Evolutionary conservation across 140 eudicot species (phyloP), one percentile per base, ranked within the genome.

Genomic region (Senecio squalidus): DNA sequence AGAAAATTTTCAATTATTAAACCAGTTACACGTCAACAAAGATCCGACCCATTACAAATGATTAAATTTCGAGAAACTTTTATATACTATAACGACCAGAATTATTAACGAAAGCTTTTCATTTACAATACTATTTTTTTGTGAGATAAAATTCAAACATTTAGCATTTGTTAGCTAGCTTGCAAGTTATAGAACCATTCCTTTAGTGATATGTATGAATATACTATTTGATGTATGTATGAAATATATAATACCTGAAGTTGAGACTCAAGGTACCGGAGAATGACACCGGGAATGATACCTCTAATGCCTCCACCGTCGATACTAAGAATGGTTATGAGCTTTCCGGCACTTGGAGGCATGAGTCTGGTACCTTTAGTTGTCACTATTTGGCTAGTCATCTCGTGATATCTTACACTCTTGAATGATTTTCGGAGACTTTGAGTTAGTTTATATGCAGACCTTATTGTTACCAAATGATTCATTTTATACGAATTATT

Each of bases 241-340:
- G 15, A 28, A 6, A 15, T 2, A 14, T 45, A 13, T 5, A 44
- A 24, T 40, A 67, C 79, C 79, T 78, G 83, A 50, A 78, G 79
- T 50, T 78, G 57, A 3, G 79, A 67, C 55, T 78, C 79, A n/a
- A 78, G 76, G 36, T 40, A 78, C 13, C 36, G 67, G 7, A 78
- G 76, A 20, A 78, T 38, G 44, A 55, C 60, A 52, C 71, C 78
- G 0, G 82, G 82, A 50, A 77, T 72, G 72, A 77, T 72, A 51
- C 83, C 79, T 50, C 72, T 62, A 13, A 78, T 55, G 31, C 79
- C 83, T 49, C 83, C 79, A 9, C 79, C 83, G 20, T 78, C 83
- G 20, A 78, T 73, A 41, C 79, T 78, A 15, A 78, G 73, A 26
- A 78, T 38, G 0, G 83, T 73, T 15, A 78, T 46, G 9, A 66